phyloP scores from a whole-genome alignment of 2,329 filamentous ascomycete genomes.

The Parastagonospora avenae region DNA sequence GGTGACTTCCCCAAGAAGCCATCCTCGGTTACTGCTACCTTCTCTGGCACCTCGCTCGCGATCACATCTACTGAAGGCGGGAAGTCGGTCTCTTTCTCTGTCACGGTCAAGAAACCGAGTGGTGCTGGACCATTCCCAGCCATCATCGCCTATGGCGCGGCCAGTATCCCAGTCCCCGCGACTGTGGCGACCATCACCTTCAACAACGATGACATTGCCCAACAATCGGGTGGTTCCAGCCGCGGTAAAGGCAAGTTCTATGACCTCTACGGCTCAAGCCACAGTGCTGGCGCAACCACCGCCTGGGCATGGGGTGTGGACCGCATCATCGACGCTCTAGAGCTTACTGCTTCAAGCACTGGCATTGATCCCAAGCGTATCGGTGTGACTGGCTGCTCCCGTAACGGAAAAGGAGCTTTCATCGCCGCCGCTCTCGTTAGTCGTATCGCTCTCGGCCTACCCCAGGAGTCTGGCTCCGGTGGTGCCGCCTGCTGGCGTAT shows the following conservation, averaged over 20 bases:
- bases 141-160: constrained; percentile 62
- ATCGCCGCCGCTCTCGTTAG: constrained; percentile 64
- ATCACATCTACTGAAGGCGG: constrained; percentile 42
- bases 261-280: constrained; percentile 60
- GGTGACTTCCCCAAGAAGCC: constrained; percentile 46
- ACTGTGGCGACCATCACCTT: constrained; percentile 64
- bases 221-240: constrained; percentile 51
- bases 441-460: constrained; percentile 65
- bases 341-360: constrained; percentile 50
- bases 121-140: constrained; percentile 59
- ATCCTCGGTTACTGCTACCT: constrained; percentile 36
- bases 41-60: constrained; percentile 39
- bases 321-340: constrained; percentile 64
- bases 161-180: constrained; percentile 61
- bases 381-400: constrained; percentile 67
- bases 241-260: constrained; percentile 66
- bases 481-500: constrained; percentile 66
- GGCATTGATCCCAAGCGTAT: constrained; percentile 51
- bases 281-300: constrained; percentile 63
- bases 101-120: constrained; percentile 46
- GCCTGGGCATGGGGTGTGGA: constrained; percentile 69
- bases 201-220: constrained; percentile 63
- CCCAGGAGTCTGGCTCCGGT: constrained; percentile 67
- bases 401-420: constrained; percentile 68
- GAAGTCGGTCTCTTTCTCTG: constrained; percentile 45